These are phyloP conservation scores for Dictyostelium discoideum DNA, from an alignment of 78 protist genomes.

Conservation along the genomic window DNA sequence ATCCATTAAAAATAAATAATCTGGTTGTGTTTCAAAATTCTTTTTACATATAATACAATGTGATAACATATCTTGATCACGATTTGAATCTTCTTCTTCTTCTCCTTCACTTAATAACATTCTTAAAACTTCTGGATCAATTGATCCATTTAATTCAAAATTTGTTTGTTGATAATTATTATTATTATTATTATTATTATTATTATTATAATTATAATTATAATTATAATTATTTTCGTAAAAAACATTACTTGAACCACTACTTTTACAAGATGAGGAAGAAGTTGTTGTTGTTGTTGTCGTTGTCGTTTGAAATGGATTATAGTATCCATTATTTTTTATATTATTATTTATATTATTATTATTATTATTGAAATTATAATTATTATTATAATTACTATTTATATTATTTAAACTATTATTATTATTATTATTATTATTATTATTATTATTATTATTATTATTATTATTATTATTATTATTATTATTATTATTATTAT, in stretches of 20 bases:
- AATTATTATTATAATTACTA: not conserved
- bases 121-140: not conserved
- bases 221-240: not conserved
- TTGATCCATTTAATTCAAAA: not conserved
- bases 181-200: not conserved
- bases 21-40: not conserved
- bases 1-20: slow-evolving; percentile 53
- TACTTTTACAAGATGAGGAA: not conserved
- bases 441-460: not conserved
- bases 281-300: slow-evolving; percentile 29
- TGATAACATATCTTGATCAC: slow-evolving; percentile 45
- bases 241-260: not conserved
- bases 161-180: not conserved
- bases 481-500: too few species aligned
- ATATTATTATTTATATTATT: not conserved
- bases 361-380: not conserved
- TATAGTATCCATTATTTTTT: not conserved
- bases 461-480: not conserved
- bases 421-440: not conserved
- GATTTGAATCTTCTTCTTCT: not conserved
- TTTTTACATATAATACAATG: slow-evolving; percentile 32
- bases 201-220: not conserved
- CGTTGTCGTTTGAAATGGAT: not conserved
- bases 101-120: not conserved
- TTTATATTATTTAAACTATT: not conserved